These are phyloP conservation scores for Corchorus olitorius DNA, from an alignment of 345 rosid species.

Conservation along the genomic window DNA sequence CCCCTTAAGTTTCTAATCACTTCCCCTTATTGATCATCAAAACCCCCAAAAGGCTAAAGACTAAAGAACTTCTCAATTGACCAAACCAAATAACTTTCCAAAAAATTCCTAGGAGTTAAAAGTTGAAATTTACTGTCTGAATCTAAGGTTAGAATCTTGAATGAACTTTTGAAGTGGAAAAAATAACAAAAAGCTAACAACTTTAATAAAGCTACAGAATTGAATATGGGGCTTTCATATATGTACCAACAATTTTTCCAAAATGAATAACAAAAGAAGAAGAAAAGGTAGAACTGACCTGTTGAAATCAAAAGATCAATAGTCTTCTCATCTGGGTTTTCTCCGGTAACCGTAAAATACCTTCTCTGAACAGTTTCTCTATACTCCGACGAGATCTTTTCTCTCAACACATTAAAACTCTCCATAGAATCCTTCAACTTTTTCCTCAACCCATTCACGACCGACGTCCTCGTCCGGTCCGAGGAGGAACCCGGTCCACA, in stretches of 20 bases:
- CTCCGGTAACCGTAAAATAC: constrained; percentile 91
- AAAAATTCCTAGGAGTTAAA: not conserved
- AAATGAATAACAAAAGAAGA: not conserved
- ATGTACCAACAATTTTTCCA: too few relatives aligned
- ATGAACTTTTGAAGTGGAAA: not conserved
- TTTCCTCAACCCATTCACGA: constrained; percentile 90
- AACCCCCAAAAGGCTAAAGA: not conserved
- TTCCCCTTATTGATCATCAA: not conserved
- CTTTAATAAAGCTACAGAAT: not conserved
- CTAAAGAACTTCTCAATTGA: not conserved
- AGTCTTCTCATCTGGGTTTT: constrained; percentile 78
- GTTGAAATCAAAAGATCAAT: constrained; percentile 88
- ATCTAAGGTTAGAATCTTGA: not conserved
- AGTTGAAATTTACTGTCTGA: not conserved
- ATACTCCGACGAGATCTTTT: constrained; percentile 72
- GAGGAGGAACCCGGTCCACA: constrained; percentile 92
- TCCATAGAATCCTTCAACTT: constrained; percentile 92
- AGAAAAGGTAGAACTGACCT: constrained; percentile 38
- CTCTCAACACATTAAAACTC: constrained; percentile 67
- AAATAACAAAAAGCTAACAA: not conserved
- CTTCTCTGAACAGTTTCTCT: constrained; percentile 94
- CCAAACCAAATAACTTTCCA: not conserved
- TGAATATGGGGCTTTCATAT: not conserved
- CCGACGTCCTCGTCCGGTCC: constrained; percentile 80
- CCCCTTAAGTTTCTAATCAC: not conserved